A percentile compares a stretch with the other conserved stretches of the same genome.
These are phyloP conservation scores for Trichodelitschia bisporula DNA, from an alignment of 495 filamentous ascomycete genomes.

Conservation along the genomic window DNA sequence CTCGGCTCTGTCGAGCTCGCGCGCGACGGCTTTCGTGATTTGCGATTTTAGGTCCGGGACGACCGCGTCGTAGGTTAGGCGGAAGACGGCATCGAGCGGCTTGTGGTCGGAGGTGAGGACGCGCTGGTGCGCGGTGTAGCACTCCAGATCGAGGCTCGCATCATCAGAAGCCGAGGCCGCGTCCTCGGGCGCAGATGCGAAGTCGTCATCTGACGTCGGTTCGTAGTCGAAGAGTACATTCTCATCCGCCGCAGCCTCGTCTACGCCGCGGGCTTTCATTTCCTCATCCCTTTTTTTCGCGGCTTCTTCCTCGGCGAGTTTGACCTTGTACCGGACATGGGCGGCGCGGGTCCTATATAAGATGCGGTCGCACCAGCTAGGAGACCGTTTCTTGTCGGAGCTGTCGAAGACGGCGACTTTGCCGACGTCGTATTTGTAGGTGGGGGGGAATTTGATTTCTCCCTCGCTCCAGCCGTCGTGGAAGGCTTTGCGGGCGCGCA, in stretches of 20 bases:
- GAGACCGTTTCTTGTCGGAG: constrained; percentile 74
- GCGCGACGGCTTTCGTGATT: constrained; percentile 66
- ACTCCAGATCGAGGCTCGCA: constrained; percentile 37
- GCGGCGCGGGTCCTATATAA: constrained; percentile 56
- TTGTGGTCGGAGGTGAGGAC: constrained; percentile 92
- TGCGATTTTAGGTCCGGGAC: constrained; percentile 58
- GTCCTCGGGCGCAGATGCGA: constrained; percentile 16
- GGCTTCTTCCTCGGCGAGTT: constrained; percentile 35
- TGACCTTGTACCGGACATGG: constrained; percentile 42
- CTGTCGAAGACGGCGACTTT: constrained; percentile 82
- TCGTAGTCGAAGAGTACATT: constrained; percentile 78
- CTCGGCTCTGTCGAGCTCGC: constrained; percentile 72
- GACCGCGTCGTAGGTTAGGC: constrained; percentile 59
- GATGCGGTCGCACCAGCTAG: constrained; percentile 97
- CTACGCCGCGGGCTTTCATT: constrained; percentile 57
- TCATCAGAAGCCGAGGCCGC: constrained; percentile 35
- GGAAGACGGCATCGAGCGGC: constrained; percentile 59
- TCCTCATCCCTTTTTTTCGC: constrained; percentile 53
- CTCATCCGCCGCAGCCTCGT: constrained; percentile 46
- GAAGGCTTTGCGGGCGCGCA: constrained; percentile 50
- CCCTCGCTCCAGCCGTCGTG: constrained; percentile 86
- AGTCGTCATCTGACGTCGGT: constrained; percentile 38
- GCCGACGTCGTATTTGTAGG: constrained; percentile 97
- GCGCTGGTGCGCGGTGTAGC: constrained; percentile 71
- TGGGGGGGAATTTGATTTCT: constrained; percentile 65